Conservation (phyloP, 768 basidiomycete species). For the Chiua virens region DNA sequence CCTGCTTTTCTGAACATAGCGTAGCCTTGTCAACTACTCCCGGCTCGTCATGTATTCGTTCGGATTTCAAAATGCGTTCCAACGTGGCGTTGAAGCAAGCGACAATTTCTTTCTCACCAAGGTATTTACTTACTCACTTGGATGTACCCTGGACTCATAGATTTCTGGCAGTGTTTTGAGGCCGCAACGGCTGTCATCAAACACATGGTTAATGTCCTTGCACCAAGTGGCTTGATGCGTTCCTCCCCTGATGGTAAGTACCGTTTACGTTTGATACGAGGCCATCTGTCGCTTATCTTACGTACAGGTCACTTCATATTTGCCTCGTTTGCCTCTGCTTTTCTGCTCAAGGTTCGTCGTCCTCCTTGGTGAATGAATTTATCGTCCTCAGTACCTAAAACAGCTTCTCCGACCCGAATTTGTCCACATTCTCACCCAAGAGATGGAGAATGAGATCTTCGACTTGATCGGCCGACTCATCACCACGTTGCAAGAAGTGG, state of each 20-base stretch:
- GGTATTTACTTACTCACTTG: slow-evolving; percentile 34
- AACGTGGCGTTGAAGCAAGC: slow-evolving; percentile 60
- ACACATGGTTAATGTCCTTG: slow-evolving; percentile 62
- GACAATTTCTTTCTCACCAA: slow-evolving; percentile 68
- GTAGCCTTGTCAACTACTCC: slow-evolving; percentile 72
- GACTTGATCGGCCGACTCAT: slow-evolving; percentile 72
- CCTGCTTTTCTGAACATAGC: slow-evolving; percentile 5
- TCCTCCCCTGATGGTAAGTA: slow-evolving; percentile 71
- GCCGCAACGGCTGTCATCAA: slow-evolving; percentile 67
- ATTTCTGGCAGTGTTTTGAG: slow-evolving; percentile 51
- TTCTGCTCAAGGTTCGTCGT: no score
- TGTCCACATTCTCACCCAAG: slow-evolving; percentile 53
- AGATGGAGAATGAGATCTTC: slow-evolving; percentile 68
- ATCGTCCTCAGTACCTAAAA: neutral
- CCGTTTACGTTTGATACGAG: neutral
- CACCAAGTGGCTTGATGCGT: slow-evolving; percentile 73
- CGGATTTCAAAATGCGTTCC: slow-evolving; percentile 81
- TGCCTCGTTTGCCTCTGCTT: slow-evolving; percentile 43
- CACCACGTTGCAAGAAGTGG: slow-evolving; percentile 68
- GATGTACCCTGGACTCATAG: neutral
- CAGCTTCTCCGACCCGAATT: slow-evolving; percentile 77
- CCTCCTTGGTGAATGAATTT: neutral
- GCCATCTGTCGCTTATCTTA: neutral
- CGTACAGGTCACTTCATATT: slow-evolving; percentile 70
- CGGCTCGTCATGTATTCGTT: slow-evolving; percentile 86